These are phyloP conservation scores for Gryganskiella cystojenkinii DNA, from an alignment of 192 early-diverging fungal species.

Conservation along the genomic window DNA sequence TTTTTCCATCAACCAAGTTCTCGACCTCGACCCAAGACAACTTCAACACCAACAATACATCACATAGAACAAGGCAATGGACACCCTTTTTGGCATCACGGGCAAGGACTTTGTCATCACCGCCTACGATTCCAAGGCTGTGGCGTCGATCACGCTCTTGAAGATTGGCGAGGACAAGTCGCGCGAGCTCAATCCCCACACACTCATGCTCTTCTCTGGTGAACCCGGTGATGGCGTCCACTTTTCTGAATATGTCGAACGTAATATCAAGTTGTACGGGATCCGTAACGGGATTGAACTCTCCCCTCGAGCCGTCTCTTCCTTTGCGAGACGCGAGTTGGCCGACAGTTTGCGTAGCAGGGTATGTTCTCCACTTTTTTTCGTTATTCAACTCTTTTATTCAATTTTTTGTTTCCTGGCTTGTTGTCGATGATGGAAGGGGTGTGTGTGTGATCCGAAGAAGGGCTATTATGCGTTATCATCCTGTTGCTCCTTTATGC, in stretches of 20 bases:
- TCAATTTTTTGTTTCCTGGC: neutral
- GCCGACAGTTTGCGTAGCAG: slow-evolving; percentile 86
- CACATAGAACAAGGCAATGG: slow-evolving; percentile 59
- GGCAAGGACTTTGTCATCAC: slow-evolving; percentile 95
- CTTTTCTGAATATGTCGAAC: slow-evolving; percentile 96
- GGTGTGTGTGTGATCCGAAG: too few relatives aligned
- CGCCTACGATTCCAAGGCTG: slow-evolving; percentile 81
- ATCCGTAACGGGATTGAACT: slow-evolving; percentile 90
- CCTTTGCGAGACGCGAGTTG: slow-evolving; percentile 86
- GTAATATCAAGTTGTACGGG: slow-evolving; percentile 90
- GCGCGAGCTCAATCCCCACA: slow-evolving; percentile 82
- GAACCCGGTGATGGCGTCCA: slow-evolving; percentile 93
- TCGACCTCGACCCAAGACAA: too few relatives aligned
- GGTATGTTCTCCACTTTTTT: slow-evolving; percentile 48
- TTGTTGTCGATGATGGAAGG: too few relatives aligned
- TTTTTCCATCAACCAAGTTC: too few relatives aligned
- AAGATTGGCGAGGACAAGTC: slow-evolving; percentile 95
- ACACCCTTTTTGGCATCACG: slow-evolving; percentile 87
- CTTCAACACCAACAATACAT: too few relatives aligned
- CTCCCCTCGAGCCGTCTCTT: slow-evolving; percentile 79
- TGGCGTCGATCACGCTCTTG: slow-evolving; percentile 90
- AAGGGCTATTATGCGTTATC: too few relatives aligned
- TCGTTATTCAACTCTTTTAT: neutral
- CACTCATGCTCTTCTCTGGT: slow-evolving; percentile 87
- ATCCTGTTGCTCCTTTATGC: neutral